These are phyloP conservation scores for Tetrahymena thermophila DNA, from an alignment of 73 alveolate species.

Conservation along the genomic window DNA sequence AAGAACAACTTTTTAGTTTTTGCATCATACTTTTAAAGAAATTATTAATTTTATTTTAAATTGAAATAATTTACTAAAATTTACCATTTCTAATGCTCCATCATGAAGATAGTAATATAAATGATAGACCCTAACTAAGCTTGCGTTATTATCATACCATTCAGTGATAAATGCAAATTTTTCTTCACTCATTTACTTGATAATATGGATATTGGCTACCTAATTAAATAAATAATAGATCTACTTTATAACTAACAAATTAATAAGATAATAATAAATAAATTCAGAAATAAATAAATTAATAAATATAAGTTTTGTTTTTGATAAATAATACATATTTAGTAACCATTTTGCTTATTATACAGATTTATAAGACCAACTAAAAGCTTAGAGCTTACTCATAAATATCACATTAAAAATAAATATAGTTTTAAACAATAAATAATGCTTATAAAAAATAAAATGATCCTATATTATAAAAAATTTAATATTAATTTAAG, in stretches of 20 bases:
- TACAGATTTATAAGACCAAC: neutral
- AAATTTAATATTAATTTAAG: no score
- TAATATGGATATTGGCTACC: neutral
- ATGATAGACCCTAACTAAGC: slow-evolving; percentile 71
- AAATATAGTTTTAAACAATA: no score
- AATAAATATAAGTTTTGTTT: neutral
- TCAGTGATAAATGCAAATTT: slow-evolving; percentile 86
- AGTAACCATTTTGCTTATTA: neutral
- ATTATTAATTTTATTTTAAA: neutral
- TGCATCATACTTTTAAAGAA: slow-evolving; percentile 62
- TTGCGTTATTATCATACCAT: slow-evolving; percentile 87
- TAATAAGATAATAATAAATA: neutral
- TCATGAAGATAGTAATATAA: slow-evolving; percentile 80
- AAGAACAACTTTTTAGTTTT: slow-evolving; percentile 81
- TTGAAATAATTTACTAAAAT: neutral
- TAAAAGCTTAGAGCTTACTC: neutral
- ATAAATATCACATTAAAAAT: no score
- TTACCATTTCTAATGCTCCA: slow-evolving; percentile 87
- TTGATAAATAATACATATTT: no score
- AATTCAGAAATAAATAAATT: neutral
- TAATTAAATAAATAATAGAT: neutral
- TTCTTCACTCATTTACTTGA: slow-evolving; percentile 46
- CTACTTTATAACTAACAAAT: neutral
- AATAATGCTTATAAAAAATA: neutral
- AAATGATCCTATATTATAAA: no score